Conservation (phyloP, 2,329 filamentous ascomycete genomes). For the Aspergillus pseudotamarii region DNA sequence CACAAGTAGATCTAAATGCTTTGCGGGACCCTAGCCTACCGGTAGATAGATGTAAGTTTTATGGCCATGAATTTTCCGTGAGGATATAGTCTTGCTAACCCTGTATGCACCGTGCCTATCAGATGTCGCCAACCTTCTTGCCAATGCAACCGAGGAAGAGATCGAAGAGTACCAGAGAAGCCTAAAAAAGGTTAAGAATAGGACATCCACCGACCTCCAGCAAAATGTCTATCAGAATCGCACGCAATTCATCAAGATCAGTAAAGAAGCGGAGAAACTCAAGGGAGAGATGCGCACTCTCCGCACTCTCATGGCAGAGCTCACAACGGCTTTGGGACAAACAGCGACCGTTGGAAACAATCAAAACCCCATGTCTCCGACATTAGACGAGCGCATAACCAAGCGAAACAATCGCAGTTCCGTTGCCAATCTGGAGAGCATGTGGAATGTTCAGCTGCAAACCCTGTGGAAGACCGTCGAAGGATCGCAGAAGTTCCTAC, state of each 20-base stretch:
- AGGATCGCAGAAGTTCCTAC: constrained; percentile 94
- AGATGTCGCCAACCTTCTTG: constrained; percentile 65
- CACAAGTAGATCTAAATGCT: constrained; percentile 74
- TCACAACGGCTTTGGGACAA: constrained; percentile 69
- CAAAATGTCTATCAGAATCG: constrained; percentile 96
- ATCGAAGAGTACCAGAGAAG: constrained; percentile 79
- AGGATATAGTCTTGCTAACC: constrained; percentile 20
- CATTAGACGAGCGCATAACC: constrained; percentile 53
- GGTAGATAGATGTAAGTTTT: constrained; percentile 72
- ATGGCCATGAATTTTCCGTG: constrained; percentile 4
- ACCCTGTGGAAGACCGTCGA: constrained; percentile 96
- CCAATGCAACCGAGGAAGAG: constrained; percentile 84
- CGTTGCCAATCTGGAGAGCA: constrained; percentile 71
- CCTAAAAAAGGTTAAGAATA: constrained; percentile 73
- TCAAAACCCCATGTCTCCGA: constrained; percentile 56
- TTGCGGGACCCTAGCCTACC: constrained; percentile 78
- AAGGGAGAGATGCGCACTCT: constrained; percentile 94
- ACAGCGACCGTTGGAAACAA: constrained; percentile 49
- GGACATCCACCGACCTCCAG: constrained; percentile 82
- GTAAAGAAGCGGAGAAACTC: constrained; percentile 96
- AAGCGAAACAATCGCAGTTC: constrained; percentile 78
- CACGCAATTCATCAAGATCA: constrained; percentile 98
- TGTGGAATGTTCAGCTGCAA: constrained; percentile 70
- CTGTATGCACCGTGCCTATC: constrained; percentile 6
- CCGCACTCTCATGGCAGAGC: constrained; percentile 85